Base-by-base conservation (phyloP, 2,329 filamentous ascomycete species). In the Hypoxylon sp. region DNA sequence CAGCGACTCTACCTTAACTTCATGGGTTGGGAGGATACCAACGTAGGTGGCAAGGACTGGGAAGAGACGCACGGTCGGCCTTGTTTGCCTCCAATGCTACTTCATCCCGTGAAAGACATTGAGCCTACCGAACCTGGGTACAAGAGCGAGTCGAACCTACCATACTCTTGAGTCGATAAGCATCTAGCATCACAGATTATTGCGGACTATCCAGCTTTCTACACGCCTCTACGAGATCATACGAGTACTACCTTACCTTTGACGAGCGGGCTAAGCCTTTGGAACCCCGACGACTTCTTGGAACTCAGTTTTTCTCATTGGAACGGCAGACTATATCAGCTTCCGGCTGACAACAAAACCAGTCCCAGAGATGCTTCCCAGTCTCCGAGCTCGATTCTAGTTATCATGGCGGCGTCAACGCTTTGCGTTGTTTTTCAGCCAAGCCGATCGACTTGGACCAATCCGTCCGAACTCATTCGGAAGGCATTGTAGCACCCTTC, bases 1-100 rank as follows among this genome's bases (percentile, higher is more conserved):
- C 86, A 86, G 73, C 81, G 87, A 46, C 75, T 90, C 44, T 90
- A 87, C 77, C 88, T 88, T 80, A 89, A 89, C 78, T 89, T 87
- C 83, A 84, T 89, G 81, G 88, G 88, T 19, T 88, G 86, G 78
- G 81, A 84, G 66, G 87, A 89, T 72, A 85, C 82, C 11, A 82
- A 78, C 11, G 79, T 88, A 21, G 88, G 88, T 17, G 88, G 88
- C 1, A 69, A 78, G 42, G 79, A 83, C 51, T 90, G 87, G 87
- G 88, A 90, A 75, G 79, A 82, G 65, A 74, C 78, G 31, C 79
- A 89, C 72, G 88, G 88, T 15, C 83, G 87, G 31, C 81, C 86
- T 7, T 90, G 88, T 74, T 77, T 90, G 46, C 88, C 88, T 5
- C 83, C 86, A 1, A 84, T 90, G 72, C 80, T 90, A 70, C 78